These are phyloP conservation scores for Fraxinus sp. DNA, from an alignment of 305 asterid species.

Conservation along the genomic window DNA sequence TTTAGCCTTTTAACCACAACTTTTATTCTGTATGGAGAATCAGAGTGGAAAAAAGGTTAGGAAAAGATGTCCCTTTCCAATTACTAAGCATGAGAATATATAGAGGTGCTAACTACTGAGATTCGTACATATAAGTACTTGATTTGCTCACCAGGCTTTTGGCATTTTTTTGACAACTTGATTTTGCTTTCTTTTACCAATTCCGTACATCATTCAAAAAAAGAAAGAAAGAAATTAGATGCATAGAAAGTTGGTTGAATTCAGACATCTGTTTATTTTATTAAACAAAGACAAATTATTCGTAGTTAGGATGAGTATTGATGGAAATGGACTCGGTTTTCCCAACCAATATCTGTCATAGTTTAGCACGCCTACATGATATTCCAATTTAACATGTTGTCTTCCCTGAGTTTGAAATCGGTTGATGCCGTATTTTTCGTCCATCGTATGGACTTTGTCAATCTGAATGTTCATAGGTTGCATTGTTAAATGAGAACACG, in stretches of 20 bases:
- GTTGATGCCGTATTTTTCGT: not conserved
- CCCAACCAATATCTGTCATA: not conserved
- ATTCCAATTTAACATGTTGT: not conserved
- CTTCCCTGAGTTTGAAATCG: not conserved
- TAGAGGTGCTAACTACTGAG: not conserved
- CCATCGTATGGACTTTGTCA: not conserved
- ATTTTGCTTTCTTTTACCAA: slow-evolving; percentile 4
- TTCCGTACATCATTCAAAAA: not conserved
- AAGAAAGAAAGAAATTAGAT: not conserved
- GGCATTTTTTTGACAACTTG: not conserved
- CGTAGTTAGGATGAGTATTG: not conserved
- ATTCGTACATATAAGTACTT: not conserved
- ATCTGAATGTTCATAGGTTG: not conserved
- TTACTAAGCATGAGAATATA: not conserved
- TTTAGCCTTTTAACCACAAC: not conserved
- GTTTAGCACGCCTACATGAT: not conserved
- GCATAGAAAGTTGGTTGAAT: not conserved
- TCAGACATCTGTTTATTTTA: not conserved
- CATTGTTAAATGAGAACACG: not conserved
- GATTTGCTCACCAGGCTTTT: not conserved
- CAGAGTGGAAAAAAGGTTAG: not conserved
- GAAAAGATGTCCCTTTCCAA: not conserved
- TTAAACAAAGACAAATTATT: not conserved
- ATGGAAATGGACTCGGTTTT: not conserved
- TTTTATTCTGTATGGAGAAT: not conserved